Evolutionary conservation across 148 eudicot species (phyloP).

Genomic region (Selenicereus undatus): DNA sequence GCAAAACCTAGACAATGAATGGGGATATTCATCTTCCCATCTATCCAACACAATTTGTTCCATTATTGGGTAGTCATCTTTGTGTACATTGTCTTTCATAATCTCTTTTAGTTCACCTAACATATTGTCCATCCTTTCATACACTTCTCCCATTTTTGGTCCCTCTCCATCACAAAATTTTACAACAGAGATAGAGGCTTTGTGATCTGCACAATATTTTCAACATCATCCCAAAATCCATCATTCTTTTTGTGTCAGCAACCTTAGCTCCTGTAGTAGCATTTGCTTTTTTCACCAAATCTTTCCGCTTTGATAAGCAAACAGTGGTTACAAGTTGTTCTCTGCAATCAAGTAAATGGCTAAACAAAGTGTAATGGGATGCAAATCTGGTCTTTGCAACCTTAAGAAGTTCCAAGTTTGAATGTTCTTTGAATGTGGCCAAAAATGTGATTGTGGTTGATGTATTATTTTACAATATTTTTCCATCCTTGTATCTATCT

Average conservation of each 20-base stretch:
- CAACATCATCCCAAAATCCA: slow-evolving; percentile 14
- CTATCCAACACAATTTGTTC: slow-evolving; percentile 5
- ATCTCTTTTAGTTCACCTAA: too few relatives aligned
- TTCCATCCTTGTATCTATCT: too few relatives aligned
- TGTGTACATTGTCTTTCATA: too few relatives aligned
- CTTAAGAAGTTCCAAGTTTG: background rate
- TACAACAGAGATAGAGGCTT: slow-evolving; percentile 1
- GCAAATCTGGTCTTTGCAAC: too few relatives aligned
- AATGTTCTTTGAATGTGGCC: too few relatives aligned
- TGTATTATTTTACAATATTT: too few relatives aligned
- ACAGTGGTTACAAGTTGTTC: too few relatives aligned
- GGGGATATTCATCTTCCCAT: slow-evolving; percentile 18
- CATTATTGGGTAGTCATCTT: too few relatives aligned
- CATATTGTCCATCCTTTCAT: too few relatives aligned
- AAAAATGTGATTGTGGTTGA: slow-evolving; percentile 4
- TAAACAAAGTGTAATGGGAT: too few relatives aligned
- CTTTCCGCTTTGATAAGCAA: slow-evolving; percentile 10
- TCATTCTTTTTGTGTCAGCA: background rate
- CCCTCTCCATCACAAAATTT: slow-evolving; percentile 22
- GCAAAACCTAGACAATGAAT: too few relatives aligned
- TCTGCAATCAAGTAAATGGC: slow-evolving; percentile 3
- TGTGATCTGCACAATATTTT: background rate
- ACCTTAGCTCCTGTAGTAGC: background rate
- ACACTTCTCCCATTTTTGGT: too few relatives aligned
- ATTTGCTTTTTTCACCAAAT: background rate